Base-by-base conservation (phyloP, 2,329 filamentous ascomycete genomes). In the Bipolaris cookei region DNA sequence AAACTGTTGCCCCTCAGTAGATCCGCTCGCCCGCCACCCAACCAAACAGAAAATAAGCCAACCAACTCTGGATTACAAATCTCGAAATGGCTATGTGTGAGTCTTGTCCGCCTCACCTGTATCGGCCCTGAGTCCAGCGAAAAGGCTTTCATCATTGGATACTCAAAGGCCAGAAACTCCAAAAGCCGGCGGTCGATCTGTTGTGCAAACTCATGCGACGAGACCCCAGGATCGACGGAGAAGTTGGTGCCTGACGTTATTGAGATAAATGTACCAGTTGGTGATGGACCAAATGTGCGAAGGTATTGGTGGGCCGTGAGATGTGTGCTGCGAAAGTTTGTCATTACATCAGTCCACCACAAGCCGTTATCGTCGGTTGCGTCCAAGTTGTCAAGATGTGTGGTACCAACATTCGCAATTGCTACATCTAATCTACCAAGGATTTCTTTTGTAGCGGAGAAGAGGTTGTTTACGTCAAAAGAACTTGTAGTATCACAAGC, bases 241-340 rank as follows among this genome's bases (percentile, higher is more conserved):
- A n/a, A 35, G 0, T 34, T 13, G 4, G 28, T n/a, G 5, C 44
- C 44, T 2, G 44, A 25, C 0, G 35, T 41, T 13, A 48, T 42
- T 4, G 42, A 54, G 6, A 54, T 42, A n/a, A 54, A 48, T 7
- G 56, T 52, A 3, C 54, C 54, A 2, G 25, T 37, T 1, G 46
- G 37, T 10, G 35, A 44, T 1, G 57, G 54, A 6, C 41, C 42
- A 34, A 60, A 64, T 0, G 50, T 49, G 3, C 28, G 21, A 28
- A 64, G 56, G 21, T 53, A 66, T 16, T 60, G 46, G 32, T 64
- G 63, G 10, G 54, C 56, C 18, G 62, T 43, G 25, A 58, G 56
- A 20, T 59, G 47, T 10, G 60, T 58, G 18, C 58, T 58, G 10
- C 53, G 43, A 3, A 64, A 46, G 30, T 66, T 63, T 3, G 45